These are phyloP conservation scores for Xylaria multiplex DNA, from an alignment of 2,329 filamentous ascomycete species.

Conservation along the genomic window DNA sequence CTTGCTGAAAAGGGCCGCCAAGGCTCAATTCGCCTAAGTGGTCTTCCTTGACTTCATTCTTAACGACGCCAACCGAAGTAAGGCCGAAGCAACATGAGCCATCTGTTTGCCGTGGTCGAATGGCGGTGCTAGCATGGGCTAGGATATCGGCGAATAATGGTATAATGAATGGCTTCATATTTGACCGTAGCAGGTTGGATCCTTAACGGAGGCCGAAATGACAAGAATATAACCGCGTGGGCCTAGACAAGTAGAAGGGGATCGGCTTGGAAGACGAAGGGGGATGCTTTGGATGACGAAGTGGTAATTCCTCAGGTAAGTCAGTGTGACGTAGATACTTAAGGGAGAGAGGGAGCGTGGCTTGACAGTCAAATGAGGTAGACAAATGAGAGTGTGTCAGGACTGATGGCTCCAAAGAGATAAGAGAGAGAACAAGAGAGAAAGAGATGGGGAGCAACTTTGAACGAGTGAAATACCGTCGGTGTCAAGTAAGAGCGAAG, in stretches of 20 bases:
- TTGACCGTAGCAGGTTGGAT: conserved; percentile 18
- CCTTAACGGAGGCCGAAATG: conserved; percentile 25
- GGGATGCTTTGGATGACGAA: conserved; percentile 11
- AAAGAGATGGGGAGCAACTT: neutral
- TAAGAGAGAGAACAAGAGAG: neutral
- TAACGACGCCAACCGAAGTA: conserved; percentile 41
- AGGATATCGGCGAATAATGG: conserved; percentile 34
- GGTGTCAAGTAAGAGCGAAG: conserved; percentile 17
- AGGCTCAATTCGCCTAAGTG: conserved; percentile 43
- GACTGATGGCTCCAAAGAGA: neutral
- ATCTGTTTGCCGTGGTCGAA: conserved; percentile 35
- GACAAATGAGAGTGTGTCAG: conserved; percentile 4
- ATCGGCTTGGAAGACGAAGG: too few species aligned
- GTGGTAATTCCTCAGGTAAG: conserved; percentile 29
- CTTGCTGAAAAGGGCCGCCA: conserved; percentile 45
- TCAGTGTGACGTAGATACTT: conserved; percentile 31
- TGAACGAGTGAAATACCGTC: conserved; percentile 24
- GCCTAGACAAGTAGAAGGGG: conserved; percentile 17
- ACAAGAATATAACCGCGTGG: conserved; percentile 11
- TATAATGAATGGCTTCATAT: conserved; percentile 40
- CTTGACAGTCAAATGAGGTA: conserved; percentile 2
- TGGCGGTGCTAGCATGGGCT: conserved; percentile 26
- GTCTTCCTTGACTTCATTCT: conserved; percentile 42
- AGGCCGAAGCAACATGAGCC: conserved; percentile 46
- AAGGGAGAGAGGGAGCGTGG: conserved; percentile 14